These are phyloP conservation scores for Peronosclerospora sorghi DNA, from an alignment of 352 stramenopile species.

Conservation along the genomic window DNA sequence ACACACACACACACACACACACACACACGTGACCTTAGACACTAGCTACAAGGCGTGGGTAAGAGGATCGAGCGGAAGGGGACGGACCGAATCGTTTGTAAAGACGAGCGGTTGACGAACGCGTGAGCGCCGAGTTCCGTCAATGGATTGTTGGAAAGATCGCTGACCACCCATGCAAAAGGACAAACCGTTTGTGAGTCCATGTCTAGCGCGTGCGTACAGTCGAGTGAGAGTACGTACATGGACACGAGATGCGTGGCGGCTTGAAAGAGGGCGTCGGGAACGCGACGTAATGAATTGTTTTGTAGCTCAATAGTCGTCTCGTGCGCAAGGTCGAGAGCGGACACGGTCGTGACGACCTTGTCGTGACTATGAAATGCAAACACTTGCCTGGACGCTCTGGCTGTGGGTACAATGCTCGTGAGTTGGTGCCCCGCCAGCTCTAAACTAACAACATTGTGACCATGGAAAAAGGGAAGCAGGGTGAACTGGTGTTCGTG, in stretches of 20 bases:
- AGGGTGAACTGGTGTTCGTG: background rate
- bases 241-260: conserved; percentile 27
- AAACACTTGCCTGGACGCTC: conserved; percentile 10
- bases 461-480: background rate
- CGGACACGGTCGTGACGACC: conserved; percentile 11
- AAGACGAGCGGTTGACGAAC: conserved; percentile 30
- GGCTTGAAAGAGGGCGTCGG: conserved; percentile 31
- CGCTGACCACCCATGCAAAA: conserved; percentile 10
- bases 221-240: conserved; percentile 18
- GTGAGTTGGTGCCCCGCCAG: conserved; percentile 24
- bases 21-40: too few species aligned
- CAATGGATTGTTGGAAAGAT: conserved; percentile 51
- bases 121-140: conserved; percentile 31
- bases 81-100: conserved; percentile 36
- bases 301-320: conserved; percentile 32
- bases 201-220: too few species aligned
- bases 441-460: conserved; percentile 28
- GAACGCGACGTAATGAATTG: conserved; percentile 34
- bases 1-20: background rate
- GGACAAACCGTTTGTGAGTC: too few species aligned
- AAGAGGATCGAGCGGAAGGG: background rate
- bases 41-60: too few species aligned
- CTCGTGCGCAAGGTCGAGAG: conserved; percentile 17
- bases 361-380: conserved; percentile 14
- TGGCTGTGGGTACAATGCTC: conserved; percentile 15